Evolutionary conservation across 1,284 basidiomycete species (phyloP), one percentile per base, ranked within the genome.

Genomic region (Malassezia brasiliensis): DNA sequence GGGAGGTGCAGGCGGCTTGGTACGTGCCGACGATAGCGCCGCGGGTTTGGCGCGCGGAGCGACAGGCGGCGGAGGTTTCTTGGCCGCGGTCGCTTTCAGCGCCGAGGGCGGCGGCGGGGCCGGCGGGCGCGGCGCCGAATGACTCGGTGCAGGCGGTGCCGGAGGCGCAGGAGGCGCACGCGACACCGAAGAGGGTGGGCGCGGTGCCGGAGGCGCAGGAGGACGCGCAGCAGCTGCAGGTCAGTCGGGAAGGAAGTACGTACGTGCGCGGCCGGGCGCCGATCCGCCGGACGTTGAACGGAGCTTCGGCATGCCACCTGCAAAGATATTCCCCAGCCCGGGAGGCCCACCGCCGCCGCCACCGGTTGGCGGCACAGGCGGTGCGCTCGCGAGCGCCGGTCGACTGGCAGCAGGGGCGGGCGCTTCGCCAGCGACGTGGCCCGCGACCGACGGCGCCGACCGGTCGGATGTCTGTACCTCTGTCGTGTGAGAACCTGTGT

Each of bases 301-400:
- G 62, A 93, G 72, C 70, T 87, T 90, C 2, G 90, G 90, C 78
- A 91, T 84, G 1, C 90, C 90, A 20, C 87, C 88, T 39, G 90
- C 88, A 72, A 93, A 91, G 9, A 93, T 75, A 8, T 83, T 85
- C 30, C 83, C 90, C 5, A 91, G 77, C 69, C 90, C 88, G 2
- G 52, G 14, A 20, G 63, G 59, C 4, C 56, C 52, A 9, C 52
- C 55, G 5, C 51, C 48, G 5, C 53, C 52, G 8, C 52, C 52
- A 5, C 50, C 48, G 2, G 59, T 36, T 2, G 52, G 51, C 17
- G 60, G 51, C 30, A 42, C 40, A 0, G 40, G 36, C 30, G 63
- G 58, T 12, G 65, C 58, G 10, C 38, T 41, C 8, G 45, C 59
- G n/a, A 35, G 47, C n/a, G 37, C 46, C 9, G 47, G 28, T 10